Base-by-base conservation (phyloP, 2,329 filamentous ascomycete genomes). In the Akanthomyces lecanii region DNA sequence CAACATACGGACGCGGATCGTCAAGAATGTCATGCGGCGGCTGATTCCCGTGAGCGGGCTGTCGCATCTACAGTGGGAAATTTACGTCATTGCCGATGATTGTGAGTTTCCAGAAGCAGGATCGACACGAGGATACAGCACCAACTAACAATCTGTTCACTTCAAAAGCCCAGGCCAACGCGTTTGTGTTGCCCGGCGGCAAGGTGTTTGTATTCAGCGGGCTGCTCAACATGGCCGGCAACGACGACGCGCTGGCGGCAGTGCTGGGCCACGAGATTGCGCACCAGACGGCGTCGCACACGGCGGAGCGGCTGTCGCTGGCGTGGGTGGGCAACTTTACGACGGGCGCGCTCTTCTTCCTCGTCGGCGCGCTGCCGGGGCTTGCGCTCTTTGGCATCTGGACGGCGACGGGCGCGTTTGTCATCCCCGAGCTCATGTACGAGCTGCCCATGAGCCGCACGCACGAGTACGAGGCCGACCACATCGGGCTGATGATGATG, bases 401-500 rank as follows among this genome's bases (percentile, higher is more conserved):
- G 71, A 80, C 73, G 14, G 72, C 81, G 5, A 67, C 83, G 23
- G 77, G 80, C 2, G 75, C 82, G 2, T 72, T 70, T 63, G 64
- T 77, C 70, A 61, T 88, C 25, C 75, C 89, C 33, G 82, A 90
- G 57, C 72, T 90, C 18, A 81, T 88, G n/a, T 85, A 91, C 71
- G 80, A 80, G 55, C 78, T 84, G 65, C 90, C 90, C 1, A 90
- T 89, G 72, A 85, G 84, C 53, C 79, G 90, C 55, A 83, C 82
- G 70, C 89, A 92, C 76, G 90, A 90, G 79, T 85, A 81, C 55
- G 90, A 94, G 76, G 90, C 90, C 0, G 90, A 94, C 70, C 91
- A 90, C 69, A 91, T 93, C 54, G 90, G 90, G 0, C 74, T 93
- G 40, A 85, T 93, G 82, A 89, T 93, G 82, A 93, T 93, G 89